phyloP scores from a whole-genome alignment of 768 basidiomycete species.

The Calocybe cyanea region DNA sequence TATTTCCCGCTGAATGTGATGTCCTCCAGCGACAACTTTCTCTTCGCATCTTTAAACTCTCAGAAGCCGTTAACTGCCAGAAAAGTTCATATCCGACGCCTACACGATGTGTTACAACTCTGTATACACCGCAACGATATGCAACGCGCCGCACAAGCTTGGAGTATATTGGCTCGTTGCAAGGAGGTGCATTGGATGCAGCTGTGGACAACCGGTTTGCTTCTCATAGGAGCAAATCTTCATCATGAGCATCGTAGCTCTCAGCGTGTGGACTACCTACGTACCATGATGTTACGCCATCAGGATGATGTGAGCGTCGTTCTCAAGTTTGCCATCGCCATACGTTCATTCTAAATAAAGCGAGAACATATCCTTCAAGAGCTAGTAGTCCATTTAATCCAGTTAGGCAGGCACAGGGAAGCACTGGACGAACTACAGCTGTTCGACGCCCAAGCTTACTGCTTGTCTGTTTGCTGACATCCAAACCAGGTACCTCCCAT shows the following conservation, averaged over 20 bases:
- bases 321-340: neutral
- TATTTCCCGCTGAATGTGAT: neutral
- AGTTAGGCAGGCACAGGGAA: constrained; percentile 51
- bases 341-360: constrained; percentile 33
- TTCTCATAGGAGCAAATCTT: constrained; percentile 40
- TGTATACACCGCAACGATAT: constrained; percentile 66
- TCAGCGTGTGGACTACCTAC: constrained; percentile 55
- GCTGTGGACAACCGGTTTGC: constrained; percentile 68
- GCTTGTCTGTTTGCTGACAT: constrained; percentile 2
- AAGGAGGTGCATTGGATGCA: constrained; percentile 73
- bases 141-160: constrained; percentile 60
- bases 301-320: constrained; percentile 55
- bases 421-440: constrained; percentile 86
- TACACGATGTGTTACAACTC: constrained; percentile 72
- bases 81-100: constrained; percentile 67
- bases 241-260: constrained; percentile 24
- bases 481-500: constrained; percentile 68
- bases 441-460: constrained; percentile 37
- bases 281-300: constrained; percentile 66
- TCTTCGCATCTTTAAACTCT: constrained; percentile 58
- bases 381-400: constrained; percentile 63
- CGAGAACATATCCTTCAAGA: constrained; percentile 74
- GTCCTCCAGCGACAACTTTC: constrained; percentile 32
- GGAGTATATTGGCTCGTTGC: constrained; percentile 73
- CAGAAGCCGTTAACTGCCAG: constrained; percentile 51